These are phyloP conservation scores for Nicotiana knightiana DNA, from an alignment of 257 asterid species.

Conservation along the genomic window DNA sequence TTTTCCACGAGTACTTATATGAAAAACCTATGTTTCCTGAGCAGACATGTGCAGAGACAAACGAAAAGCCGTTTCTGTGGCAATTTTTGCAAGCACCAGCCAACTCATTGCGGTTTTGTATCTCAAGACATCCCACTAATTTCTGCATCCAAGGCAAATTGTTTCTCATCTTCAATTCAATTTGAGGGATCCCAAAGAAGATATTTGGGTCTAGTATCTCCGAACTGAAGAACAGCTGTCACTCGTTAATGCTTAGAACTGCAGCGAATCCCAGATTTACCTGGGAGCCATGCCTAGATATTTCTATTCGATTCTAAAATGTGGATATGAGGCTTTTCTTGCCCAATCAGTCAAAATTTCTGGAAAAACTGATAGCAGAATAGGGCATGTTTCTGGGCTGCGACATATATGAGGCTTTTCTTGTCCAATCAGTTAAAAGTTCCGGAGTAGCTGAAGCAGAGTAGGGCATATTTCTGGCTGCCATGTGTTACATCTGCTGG, in stretches of 20 bases:
- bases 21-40: conserved; percentile 32
- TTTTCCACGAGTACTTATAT: conserved; percentile 38
- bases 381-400: no score
- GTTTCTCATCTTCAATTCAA: conserved; percentile 20
- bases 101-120: conserved; percentile 19
- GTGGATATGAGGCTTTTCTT: conserved; percentile 36
- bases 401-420: conserved; percentile 31
- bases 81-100: conserved; percentile 34
- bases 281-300: conserved; percentile 21
- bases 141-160: conserved; percentile 18
- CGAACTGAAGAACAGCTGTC: conserved; percentile 22
- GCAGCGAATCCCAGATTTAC: conserved; percentile 16
- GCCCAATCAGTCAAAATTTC: conserved; percentile 28
- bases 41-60: conserved; percentile 32
- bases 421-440: conserved; percentile 30
- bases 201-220: conserved; percentile 20
- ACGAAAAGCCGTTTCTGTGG: conserved; percentile 30
- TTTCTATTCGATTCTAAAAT: conserved; percentile 26
- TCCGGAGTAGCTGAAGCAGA: conserved; percentile 21
- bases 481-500: conserved; percentile 36
- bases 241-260: conserved; percentile 36
- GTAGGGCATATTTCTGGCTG: no score
- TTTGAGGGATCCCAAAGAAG: conserved; percentile 32
- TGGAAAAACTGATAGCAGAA: conserved; percentile 19
- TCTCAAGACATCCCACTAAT: conserved; percentile 21